Percentiles rank a stretch among this genome's conserved stretches.
Evolutionary conservation across 495 filamentous ascomycete genomes (phyloP).

Genomic region (Extremus antarcticus): DNA sequence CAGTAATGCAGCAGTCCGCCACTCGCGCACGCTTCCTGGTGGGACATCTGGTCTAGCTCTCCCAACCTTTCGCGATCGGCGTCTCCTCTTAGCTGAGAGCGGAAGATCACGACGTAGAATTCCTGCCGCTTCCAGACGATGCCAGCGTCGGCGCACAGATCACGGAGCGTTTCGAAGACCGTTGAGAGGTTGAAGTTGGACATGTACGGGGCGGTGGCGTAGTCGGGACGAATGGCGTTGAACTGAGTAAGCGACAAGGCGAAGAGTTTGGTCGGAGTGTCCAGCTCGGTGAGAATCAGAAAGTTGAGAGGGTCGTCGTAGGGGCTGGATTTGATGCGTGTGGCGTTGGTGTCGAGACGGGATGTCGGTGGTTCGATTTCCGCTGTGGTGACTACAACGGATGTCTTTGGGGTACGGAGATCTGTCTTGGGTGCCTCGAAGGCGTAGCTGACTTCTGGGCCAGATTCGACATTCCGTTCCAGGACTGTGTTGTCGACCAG

Average conservation of each 20-base stretch:
- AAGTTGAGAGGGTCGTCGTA: conserved; percentile 59
- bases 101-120: conserved; percentile 78
- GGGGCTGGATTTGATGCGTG: conserved; percentile 44
- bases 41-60: conserved; percentile 60
- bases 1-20: conserved; percentile 69
- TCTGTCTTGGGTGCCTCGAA: no score
- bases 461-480: no score
- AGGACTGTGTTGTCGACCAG: no score
- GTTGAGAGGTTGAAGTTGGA: conserved; percentile 69
- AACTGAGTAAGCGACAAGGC: conserved; percentile 57
- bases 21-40: conserved; percentile 61
- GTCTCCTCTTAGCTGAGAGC: conserved; percentile 53
- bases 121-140: conserved; percentile 49
- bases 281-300: conserved; percentile 56
- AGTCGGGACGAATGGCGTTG: conserved; percentile 51
- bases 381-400: no score
- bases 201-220: conserved; percentile 63
- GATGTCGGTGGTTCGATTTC: not conserved
- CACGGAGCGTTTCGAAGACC: conserved; percentile 44
- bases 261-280: conserved; percentile 53
- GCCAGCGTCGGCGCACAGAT: conserved; percentile 33
- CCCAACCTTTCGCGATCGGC: conserved; percentile 52
- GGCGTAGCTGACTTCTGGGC: no score
- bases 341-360: conserved; percentile 4
- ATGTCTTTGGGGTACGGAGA: no score